Evolutionary conservation across 2,329 filamentous ascomycete species (phyloP).

Genomic region (Alternaria ethzedia): DNA sequence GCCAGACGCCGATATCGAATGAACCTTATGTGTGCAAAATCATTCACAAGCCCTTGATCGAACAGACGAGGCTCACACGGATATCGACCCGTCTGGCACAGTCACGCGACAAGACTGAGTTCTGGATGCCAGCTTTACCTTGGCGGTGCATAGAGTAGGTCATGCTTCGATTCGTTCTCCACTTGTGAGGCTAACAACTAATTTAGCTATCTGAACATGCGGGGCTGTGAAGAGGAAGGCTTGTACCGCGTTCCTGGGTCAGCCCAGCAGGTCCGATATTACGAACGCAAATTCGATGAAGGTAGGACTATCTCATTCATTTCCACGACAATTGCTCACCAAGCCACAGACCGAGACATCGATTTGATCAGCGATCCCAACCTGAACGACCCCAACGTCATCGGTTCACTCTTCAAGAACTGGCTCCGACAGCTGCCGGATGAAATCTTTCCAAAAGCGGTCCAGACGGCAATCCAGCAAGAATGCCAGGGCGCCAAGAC

Average conservation of each 20-base stretch:
- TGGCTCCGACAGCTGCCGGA: conserved; percentile 96
- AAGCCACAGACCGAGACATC: conserved; percentile 74
- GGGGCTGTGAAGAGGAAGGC: conserved; percentile 91
- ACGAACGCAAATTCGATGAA: conserved; percentile 89
- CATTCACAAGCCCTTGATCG: conserved; percentile 83
- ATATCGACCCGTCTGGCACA: conserved; percentile 89
- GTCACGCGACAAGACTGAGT: conserved; percentile 94
- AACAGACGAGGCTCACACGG: conserved; percentile 87
- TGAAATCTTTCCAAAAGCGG: conserved; percentile 85
- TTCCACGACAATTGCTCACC: conserved; percentile 13
- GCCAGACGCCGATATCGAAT: conserved; percentile 67
- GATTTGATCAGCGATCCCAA: conserved; percentile 87
- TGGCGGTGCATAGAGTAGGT: conserved; percentile 89
- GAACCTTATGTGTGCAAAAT: conserved; percentile 85
- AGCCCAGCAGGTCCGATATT: conserved; percentile 88
- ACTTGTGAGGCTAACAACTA: conserved; percentile 17
- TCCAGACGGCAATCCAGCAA: conserved; percentile 79
- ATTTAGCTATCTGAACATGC: conserved; percentile 83
- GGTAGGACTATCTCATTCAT: conserved; percentile 56
- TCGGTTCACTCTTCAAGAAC: conserved; percentile 93
- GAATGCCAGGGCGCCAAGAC: conserved; percentile 80
- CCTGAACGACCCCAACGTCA: conserved; percentile 94
- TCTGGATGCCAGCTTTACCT: conserved; percentile 96
- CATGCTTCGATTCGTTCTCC: background rate
- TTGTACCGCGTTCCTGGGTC: conserved; percentile 92